Evolutionary conservation across 2,329 filamentous ascomycete species (phyloP).

Genomic region (Exophiala viscosa): DNA sequence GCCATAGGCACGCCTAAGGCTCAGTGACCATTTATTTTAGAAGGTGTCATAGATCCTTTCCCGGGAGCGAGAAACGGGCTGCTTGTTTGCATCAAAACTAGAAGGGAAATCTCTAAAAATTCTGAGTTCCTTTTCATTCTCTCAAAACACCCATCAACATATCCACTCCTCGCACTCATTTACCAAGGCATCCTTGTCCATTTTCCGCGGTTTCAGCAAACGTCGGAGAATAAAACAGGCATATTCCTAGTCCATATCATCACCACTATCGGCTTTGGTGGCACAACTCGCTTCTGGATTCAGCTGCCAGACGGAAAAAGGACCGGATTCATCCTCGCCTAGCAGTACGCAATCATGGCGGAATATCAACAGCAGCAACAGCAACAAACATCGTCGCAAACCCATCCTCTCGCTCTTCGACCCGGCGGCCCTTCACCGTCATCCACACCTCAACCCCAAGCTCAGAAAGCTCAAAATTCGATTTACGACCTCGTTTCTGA

Average conservation of each 20-base stretch:
- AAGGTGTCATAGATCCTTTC: too few species aligned
- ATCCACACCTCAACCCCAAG: conserved; percentile 16
- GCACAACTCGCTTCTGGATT: background rate
- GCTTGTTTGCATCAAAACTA: too few species aligned
- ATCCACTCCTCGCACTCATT: background rate
- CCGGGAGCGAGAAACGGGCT: too few species aligned
- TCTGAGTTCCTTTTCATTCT: too few species aligned
- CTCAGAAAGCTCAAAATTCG: background rate
- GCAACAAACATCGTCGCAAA: conserved; percentile 3
- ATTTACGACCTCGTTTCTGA: conserved; percentile 3
- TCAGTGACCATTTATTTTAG: too few species aligned
- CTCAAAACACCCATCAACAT: too few species aligned
- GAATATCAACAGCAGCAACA: conserved; percentile 6
- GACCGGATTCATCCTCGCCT: conserved; percentile 1
- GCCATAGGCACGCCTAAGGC: too few species aligned
- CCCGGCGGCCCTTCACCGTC: conserved; percentile 23
- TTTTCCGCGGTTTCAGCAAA: background rate
- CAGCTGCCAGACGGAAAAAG: background rate
- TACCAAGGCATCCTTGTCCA: background rate
- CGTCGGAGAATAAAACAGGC: conserved; percentile 23
- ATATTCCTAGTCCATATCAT: background rate
- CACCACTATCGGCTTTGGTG: background rate
- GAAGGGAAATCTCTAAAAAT: too few species aligned
- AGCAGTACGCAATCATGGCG: conserved; percentile 2
- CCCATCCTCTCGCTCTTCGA: conserved; percentile 20